These are phyloP conservation scores for Lagenaria siceraria DNA, from an alignment of 306 rosid species.

Conservation along the genomic window DNA sequence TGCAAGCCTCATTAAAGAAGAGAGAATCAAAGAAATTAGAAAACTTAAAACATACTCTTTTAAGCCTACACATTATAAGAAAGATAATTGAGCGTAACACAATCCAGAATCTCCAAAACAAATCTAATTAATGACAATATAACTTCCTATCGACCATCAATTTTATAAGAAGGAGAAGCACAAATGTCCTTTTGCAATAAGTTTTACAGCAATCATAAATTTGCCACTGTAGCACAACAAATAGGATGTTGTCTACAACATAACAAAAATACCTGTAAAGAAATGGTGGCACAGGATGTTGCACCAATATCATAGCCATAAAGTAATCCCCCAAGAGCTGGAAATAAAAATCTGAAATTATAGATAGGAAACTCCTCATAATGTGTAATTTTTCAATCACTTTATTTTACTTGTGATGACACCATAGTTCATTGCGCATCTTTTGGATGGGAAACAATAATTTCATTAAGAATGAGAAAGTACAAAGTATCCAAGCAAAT, in stretches of 20 bases:
- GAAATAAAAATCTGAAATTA: conserved; percentile 79
- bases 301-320: conserved; percentile 95
- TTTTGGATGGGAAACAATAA: background rate
- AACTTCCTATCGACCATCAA: background rate
- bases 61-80: background rate
- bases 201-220: background rate
- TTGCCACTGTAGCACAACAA: background rate
- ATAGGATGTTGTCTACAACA: background rate
- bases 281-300: conserved; percentile 74
- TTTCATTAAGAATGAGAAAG: background rate
- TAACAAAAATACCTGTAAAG: conserved; percentile 43
- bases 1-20: background rate
- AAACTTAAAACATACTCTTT: background rate
- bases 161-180: background rate
- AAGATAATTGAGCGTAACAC: background rate
- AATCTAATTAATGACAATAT: background rate
- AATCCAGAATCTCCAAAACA: background rate
- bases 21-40: background rate
- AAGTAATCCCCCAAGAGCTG: conserved; percentile 84
- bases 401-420: background rate
- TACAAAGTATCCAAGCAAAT: background rate
- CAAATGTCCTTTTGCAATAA: background rate
- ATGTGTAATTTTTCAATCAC: background rate
- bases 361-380: background rate
- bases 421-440: conserved; percentile 1